phyloP scores from a whole-genome alignment of 257 asterid species.

The Coffea canephora region DNA sequence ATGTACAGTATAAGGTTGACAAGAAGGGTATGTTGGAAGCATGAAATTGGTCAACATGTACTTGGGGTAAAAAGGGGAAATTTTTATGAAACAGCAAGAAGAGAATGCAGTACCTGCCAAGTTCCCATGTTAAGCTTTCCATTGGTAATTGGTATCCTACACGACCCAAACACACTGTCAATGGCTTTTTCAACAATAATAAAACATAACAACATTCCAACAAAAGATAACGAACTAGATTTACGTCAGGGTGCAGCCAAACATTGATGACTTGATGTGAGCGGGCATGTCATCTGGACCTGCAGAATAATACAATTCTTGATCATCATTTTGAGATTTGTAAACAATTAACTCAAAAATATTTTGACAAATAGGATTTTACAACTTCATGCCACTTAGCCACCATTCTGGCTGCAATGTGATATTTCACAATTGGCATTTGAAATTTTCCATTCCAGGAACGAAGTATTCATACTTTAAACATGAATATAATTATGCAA shows the following conservation, averaged over 20 bases:
- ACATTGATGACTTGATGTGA: conserved; percentile 95
- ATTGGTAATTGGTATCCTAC: conserved; percentile 88
- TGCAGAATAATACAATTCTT: conserved; percentile 36
- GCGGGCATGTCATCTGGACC: conserved; percentile 99
- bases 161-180: conserved; percentile 22
- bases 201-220: background rate
- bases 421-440: background rate
- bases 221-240: conserved; percentile 10
- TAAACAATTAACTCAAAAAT: background rate
- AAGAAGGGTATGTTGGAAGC: background rate
- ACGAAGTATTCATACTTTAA: background rate
- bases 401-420: background rate
- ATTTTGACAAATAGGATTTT: background rate
- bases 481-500: background rate
- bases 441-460: background rate
- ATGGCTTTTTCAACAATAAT: background rate
- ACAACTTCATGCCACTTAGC: background rate
- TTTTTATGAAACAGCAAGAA: background rate
- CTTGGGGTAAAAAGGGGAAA: background rate
- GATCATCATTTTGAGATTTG: conserved; percentile 8
- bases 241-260: conserved; percentile 87
- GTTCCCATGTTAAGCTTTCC: conserved; percentile 94
- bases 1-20: background rate
- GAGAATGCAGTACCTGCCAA: conserved; percentile 75
- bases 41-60: background rate